These are phyloP conservation scores for Phoma sp. DNA, from an alignment of 2,329 filamentous ascomycete genomes.

Conservation along the genomic window DNA sequence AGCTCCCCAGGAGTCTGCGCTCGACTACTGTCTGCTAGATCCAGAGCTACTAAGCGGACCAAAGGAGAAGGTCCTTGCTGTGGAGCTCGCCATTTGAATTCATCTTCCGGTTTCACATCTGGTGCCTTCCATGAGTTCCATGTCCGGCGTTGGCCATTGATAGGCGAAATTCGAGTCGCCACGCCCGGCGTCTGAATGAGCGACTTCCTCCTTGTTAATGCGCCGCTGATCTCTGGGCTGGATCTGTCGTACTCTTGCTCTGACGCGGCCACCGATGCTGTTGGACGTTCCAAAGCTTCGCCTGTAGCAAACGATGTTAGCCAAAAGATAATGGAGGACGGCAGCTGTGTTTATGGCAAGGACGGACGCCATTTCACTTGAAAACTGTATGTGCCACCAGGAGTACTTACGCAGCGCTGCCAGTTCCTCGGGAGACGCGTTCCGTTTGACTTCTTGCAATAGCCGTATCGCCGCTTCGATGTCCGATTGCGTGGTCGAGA, in stretches of 20 bases:
- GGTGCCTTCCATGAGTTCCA: constrained; percentile 44
- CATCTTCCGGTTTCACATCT: constrained; percentile 30
- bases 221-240: constrained; percentile 26
- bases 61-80: constrained; percentile 28
- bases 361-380: neutral
- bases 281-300: constrained; percentile 36
- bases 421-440: constrained; percentile 56
- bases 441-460: constrained; percentile 57
- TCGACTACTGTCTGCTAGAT: constrained; percentile 34
- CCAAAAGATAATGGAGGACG: neutral
- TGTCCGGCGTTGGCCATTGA: constrained; percentile 43
- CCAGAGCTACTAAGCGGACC: constrained; percentile 27
- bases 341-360: neutral
- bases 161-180: constrained; percentile 42
- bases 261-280: constrained; percentile 14
- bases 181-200: constrained; percentile 49
- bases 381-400: neutral
- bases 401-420: constrained; percentile 49
- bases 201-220: constrained; percentile 49
- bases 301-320: constrained; percentile 28
- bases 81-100: constrained; percentile 39
- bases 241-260: constrained; percentile 19
- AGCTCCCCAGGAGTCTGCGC: constrained; percentile 52
- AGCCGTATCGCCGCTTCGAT: constrained; percentile 54
- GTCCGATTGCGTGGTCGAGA: constrained; percentile 48